Conservation (phyloP, 257 asterid species). For the Solanum dulcamara region DNA sequence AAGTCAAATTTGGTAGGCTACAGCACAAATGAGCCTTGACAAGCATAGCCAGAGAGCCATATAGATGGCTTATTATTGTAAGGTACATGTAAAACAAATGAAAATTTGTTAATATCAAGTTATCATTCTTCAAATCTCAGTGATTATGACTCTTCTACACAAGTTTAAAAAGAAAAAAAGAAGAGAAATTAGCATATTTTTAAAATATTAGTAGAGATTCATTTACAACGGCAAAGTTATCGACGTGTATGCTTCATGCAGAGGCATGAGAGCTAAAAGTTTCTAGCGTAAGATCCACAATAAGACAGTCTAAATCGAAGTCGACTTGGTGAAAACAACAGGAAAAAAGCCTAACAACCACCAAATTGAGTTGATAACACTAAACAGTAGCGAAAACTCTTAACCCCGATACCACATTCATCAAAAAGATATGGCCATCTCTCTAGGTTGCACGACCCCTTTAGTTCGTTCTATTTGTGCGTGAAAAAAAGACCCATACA, state of each 20-base stretch:
- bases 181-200: neutral
- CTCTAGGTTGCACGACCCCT: too few species aligned
- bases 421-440: too few species aligned
- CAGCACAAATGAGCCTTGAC: neutral
- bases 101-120: neutral
- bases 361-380: neutral
- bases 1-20: neutral
- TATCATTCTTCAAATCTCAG: neutral
- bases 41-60: neutral
- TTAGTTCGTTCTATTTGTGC: too few species aligned
- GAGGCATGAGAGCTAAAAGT: neutral
- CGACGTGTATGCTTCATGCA: neutral
- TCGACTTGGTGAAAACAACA: neutral
- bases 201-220: neutral
- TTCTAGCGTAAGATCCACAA: neutral
- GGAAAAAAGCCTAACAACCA: neutral
- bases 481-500: neutral
- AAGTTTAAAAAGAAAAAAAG: neutral
- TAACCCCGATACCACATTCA: too few species aligned
- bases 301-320: neutral
- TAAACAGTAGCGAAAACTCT: neutral
- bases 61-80: neutral
- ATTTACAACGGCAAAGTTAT: neutral
- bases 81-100: constrained; percentile 2
- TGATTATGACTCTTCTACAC: neutral